Base-by-base conservation (phyloP, 305 asterid genomes). In the Fraxinus paxiana region DNA sequence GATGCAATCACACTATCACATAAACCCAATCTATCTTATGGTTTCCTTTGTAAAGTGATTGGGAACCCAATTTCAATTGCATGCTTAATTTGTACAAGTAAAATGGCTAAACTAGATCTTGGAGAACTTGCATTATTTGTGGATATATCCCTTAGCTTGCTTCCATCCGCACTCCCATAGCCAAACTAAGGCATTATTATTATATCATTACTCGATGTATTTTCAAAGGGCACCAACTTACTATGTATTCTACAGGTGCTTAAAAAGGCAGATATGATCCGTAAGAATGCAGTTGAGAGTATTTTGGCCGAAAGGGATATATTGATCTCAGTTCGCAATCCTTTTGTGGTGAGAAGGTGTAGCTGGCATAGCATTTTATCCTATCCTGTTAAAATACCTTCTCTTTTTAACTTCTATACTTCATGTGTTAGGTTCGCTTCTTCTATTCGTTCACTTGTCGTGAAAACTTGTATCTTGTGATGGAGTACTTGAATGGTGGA, bases 401-500 rank as follows among this genome's bases (percentile, higher is more conserved):
- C 79, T 79, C 78, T 74, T 63, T 82, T 54, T 88, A 79, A 82
- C 77, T 80, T 83, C 73, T 18, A 30, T 54, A 22, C 78, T 79
- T 79, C 73, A 35, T 77, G 73, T 78, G 35, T 77, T 84, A 94
- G 98, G 98, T 96, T 77, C 98, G 98, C 56, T 96, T 96, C 91
- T 96, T 96, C 88, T 96, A 94, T 87, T 96, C 98, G 7, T 96
- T 96, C 89, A 96, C 99, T 83, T 96, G 99, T 81, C 97, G 99
- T 46, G 99, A 96, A 75, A 96, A 96, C 88, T 84, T 96, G 89
- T 96, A 96, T 87, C 97, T 96, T 80, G 99, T 96, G 73, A 96
- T 96, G 99, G 99, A 96, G 92, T 96, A 96, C 88, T 86, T 96
- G 91, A 96, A 96, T 84, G 99, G 99, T 26, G 99, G 99, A 84